phyloP scores from a whole-genome alignment of 2,329 filamentous ascomycete species.

The Lasiodiplodia hormozganensis region DNA sequence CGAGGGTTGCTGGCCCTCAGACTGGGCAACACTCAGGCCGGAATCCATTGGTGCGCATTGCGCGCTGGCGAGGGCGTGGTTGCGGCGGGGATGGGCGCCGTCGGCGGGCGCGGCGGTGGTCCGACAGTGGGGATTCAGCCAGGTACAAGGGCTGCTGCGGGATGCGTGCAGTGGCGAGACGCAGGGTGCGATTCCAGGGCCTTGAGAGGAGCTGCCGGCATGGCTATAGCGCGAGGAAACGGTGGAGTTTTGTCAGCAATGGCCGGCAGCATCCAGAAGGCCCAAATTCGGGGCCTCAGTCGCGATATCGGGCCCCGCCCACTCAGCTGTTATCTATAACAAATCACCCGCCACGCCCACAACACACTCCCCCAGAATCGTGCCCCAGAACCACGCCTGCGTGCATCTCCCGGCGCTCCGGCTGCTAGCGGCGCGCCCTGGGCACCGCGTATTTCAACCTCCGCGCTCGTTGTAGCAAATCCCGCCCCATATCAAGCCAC shows the following conservation, averaged over 20 bases:
- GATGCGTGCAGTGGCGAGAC: background rate
- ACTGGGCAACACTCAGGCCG: constrained; percentile 34
- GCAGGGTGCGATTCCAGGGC: background rate
- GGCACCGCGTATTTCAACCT: constrained; percentile 15
- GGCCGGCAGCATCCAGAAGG: constrained; percentile 9
- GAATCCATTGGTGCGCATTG: constrained; percentile 30
- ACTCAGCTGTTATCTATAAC: constrained; percentile 16
- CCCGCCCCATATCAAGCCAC: too few species aligned
- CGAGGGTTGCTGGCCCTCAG: constrained; percentile 4
- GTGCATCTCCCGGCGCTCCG: constrained; percentile 8
- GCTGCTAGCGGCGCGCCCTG: constrained; percentile 3
- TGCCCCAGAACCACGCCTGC: background rate
- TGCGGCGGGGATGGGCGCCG: background rate
- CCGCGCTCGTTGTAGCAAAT: background rate
- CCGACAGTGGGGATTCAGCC: constrained; percentile 2
- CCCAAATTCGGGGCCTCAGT: background rate
- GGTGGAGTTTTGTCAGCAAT: constrained; percentile 24
- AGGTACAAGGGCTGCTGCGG: background rate
- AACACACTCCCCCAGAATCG: background rate
- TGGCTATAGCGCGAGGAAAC: background rate
- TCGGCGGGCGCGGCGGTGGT: background rate
- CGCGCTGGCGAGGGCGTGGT: constrained; percentile 10
- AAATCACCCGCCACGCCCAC: constrained; percentile 5
- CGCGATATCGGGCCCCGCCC: constrained; percentile 19
- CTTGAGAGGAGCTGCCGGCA: background rate